These are phyloP conservation scores for Tetrapyrgos nigripes DNA, from an alignment of 1,284 basidiomycete species.

Conservation along the genomic window DNA sequence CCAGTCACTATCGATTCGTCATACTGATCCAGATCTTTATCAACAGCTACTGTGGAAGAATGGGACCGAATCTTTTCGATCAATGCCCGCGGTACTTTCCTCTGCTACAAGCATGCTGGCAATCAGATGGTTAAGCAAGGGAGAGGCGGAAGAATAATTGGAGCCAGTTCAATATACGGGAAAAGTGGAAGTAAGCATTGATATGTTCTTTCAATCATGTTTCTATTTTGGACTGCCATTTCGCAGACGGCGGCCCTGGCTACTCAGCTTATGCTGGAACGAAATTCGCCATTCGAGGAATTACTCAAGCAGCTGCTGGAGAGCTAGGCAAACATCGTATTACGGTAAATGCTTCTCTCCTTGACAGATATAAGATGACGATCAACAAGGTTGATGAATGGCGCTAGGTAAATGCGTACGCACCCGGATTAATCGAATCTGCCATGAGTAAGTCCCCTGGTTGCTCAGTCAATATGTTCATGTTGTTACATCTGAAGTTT, in stretches of 20 bases:
- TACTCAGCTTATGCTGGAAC: slow-evolving; percentile 29
- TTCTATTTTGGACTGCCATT: background rate
- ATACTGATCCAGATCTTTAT: background rate
- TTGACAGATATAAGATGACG: too few species aligned
- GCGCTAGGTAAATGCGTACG: too few species aligned
- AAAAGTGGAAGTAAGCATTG: slow-evolving; percentile 31
- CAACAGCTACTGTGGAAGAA: slow-evolving; percentile 18
- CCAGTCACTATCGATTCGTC: background rate
- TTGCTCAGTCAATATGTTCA: background rate
- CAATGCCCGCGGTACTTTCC: slow-evolving; percentile 24
- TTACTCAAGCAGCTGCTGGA: background rate
- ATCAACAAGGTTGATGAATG: too few species aligned
- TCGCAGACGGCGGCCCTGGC: slow-evolving; percentile 6
- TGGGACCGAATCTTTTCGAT: slow-evolving; percentile 20
- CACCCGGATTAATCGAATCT: slow-evolving; percentile 4
- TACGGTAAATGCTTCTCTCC: too few species aligned
- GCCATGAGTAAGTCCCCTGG: background rate
- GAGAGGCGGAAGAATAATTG: slow-evolving; percentile 45
- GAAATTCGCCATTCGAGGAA: slow-evolving; percentile 39
- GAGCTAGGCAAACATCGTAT: slow-evolving; percentile 13
- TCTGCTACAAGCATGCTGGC: slow-evolving; percentile 36
- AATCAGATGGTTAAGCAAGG: slow-evolving; percentile 36
- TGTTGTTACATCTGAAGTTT: background rate
- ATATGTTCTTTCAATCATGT: background rate
- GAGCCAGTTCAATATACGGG: slow-evolving; percentile 39